Conservation (phyloP, 2,329 filamentous ascomycete genomes). For the Paracorniculantispora psalliotae region DNA sequence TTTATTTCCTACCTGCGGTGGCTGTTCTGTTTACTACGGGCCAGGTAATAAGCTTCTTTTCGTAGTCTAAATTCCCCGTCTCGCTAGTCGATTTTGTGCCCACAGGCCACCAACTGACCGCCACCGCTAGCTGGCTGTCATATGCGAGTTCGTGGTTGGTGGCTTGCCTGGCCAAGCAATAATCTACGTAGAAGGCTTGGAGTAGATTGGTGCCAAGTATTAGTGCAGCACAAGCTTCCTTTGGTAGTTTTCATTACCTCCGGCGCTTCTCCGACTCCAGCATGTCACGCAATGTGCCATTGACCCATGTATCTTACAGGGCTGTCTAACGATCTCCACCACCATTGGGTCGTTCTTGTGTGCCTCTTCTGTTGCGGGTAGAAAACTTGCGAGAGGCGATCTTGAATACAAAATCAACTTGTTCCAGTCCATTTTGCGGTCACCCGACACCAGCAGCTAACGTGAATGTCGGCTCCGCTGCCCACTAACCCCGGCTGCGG, state of each 20-base stretch:
- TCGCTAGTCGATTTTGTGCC: background rate
- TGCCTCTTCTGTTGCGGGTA: background rate
- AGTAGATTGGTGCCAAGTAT: slow-evolving; percentile 3
- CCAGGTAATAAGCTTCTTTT: slow-evolving; percentile 9
- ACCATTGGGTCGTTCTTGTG: background rate
- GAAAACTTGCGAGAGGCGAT: background rate
- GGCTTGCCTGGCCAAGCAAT: background rate
- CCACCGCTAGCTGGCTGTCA: background rate
- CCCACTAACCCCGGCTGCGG: background rate
- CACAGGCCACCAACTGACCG: background rate
- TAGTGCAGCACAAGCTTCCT: background rate
- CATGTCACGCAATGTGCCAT: background rate
- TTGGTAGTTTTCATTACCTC: background rate
- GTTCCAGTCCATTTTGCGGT: background rate
- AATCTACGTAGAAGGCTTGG: background rate
- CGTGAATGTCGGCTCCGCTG: background rate
- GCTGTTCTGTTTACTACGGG: background rate
- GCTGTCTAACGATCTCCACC: background rate
- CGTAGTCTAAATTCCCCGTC: slow-evolving; percentile 1
- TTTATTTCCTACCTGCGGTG: background rate
- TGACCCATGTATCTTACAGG: background rate
- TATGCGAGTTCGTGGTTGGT: background rate
- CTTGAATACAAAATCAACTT: background rate
- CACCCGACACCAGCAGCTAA: background rate
- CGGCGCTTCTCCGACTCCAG: background rate